These are phyloP conservation scores for Aspergillus fischeri DNA, from an alignment of 2,329 filamentous ascomycete species.

Conservation along the genomic window DNA sequence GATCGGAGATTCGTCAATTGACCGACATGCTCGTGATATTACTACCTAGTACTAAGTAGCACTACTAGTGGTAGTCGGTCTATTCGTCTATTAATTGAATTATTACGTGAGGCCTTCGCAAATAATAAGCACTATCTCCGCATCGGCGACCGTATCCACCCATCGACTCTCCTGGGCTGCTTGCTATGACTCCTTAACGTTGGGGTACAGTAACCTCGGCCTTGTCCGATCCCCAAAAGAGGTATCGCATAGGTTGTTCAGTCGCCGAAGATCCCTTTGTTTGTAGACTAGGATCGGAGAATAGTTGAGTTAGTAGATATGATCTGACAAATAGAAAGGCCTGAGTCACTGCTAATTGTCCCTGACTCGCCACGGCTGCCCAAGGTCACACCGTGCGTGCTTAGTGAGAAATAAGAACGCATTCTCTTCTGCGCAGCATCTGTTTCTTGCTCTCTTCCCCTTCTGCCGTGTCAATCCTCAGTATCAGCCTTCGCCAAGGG, in stretches of 20 bases:
- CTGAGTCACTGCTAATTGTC: neutral
- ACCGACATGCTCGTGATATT: neutral
- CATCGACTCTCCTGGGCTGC: neutral
- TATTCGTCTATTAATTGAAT: neutral
- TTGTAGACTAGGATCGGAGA: neutral
- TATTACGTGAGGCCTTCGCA: neutral
- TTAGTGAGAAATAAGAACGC: neutral
- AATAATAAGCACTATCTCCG: neutral
- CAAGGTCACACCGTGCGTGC: neutral
- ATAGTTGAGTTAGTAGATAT: neutral
- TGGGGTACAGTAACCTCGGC: neutral
- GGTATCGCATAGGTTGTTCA: neutral
- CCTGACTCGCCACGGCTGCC: neutral
- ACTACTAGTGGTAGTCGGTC: too few relatives aligned
- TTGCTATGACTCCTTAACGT: neutral
- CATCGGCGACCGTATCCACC: neutral
- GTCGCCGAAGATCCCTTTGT: neutral
- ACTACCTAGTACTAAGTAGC: neutral
- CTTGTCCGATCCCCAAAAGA: neutral
- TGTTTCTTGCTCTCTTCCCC: neutral
- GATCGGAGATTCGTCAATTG: neutral
- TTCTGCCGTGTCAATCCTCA: neutral
- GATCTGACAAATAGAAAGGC: neutral
- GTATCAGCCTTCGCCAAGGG: neutral
- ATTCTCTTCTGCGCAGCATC: slow-evolving; percentile 1